Evolutionary conservation across 2,329 filamentous ascomycete genomes (phyloP).

Genomic region (Xylariaceae sp.): DNA sequence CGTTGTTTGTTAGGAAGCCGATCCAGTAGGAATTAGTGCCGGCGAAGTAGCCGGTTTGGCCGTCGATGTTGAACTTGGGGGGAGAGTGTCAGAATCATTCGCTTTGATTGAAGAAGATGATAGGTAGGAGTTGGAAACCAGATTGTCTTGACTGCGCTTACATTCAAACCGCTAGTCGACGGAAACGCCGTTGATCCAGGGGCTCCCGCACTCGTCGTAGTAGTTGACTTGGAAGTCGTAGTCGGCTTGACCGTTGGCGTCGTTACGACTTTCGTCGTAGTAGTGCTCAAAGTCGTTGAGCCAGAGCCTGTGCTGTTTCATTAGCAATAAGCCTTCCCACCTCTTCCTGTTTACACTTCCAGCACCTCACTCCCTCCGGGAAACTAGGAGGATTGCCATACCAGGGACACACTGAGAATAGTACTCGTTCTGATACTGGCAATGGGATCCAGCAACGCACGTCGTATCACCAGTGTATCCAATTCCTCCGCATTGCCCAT

Average conservation of each 20-base stretch:
- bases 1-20: slow-evolving; percentile 44
- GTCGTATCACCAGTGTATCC: slow-evolving; percentile 31
- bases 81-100: neutral
- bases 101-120: neutral
- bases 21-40: slow-evolving; percentile 53
- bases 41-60: slow-evolving; percentile 41
- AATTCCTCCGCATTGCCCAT: slow-evolving; percentile 35
- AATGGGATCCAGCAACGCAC: slow-evolving; percentile 30
- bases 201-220: slow-evolving; percentile 1
- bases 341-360: neutral
- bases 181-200: slow-evolving; percentile 11
- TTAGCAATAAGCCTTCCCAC: slow-evolving; percentile 4
- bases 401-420: slow-evolving; percentile 35
- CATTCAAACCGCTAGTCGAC: slow-evolving; percentile 11
- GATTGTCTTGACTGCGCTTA: slow-evolving; percentile 2
- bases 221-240: neutral
- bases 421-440: slow-evolving; percentile 31
- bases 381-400: slow-evolving; percentile 7
- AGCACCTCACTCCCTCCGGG: neutral
- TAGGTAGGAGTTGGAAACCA: neutral
- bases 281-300: slow-evolving; percentile 15
- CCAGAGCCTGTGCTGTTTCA: slow-evolving; percentile 1
- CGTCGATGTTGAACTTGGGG: slow-evolving; percentile 37
- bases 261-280: slow-evolving; percentile 11
- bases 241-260: neutral